A percentile compares a stretch with the other conserved stretches of the same genome.
These are phyloP conservation scores for Russula brevipes DNA, from an alignment of 768 basidiomycete genomes.

Conservation along the genomic window DNA sequence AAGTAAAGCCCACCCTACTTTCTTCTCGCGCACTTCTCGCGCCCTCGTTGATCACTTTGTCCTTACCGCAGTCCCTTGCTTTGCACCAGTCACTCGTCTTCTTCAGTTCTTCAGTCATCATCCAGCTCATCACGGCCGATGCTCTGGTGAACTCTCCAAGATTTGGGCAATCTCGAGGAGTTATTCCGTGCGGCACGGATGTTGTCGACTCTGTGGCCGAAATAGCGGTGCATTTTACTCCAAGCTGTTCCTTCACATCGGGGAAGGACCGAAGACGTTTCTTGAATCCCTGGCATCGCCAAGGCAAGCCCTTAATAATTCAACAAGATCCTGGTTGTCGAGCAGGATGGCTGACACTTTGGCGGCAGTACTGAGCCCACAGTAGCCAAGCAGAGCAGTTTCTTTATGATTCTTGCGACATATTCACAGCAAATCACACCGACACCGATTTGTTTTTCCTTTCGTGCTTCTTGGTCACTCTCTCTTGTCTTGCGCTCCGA, in stretches of 20 bases:
- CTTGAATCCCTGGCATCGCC: neutral
- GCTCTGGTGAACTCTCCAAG: neutral
- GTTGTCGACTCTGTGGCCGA: neutral
- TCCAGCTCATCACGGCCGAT: neutral
- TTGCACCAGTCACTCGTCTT: constrained; percentile 4
- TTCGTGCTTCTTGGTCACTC: constrained; percentile 21
- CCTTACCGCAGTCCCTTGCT: neutral
- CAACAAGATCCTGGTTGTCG: constrained; percentile 14
- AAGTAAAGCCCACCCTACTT: too few relatives aligned
- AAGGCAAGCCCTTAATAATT: constrained; percentile 5
- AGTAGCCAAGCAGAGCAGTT: constrained; percentile 18
- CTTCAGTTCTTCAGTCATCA: neutral
- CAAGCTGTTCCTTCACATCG: constrained; percentile 3
- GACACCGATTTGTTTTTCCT: neutral
- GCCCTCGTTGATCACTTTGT: neutral
- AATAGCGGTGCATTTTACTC: constrained; percentile 17
- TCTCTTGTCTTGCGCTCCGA: constrained; percentile 16
- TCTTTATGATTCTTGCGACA: constrained; percentile 11
- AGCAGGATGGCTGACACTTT: constrained; percentile 4
- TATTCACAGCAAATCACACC: constrained; percentile 21
- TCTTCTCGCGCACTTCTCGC: neutral
- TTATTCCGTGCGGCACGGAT: neutral
- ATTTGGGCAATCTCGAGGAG: neutral
- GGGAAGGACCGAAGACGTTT: neutral
- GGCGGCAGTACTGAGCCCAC: constrained; percentile 10